phyloP scores from a whole-genome alignment of 352 stramenopile species.

The Chrysophaeum taylorii region DNA sequence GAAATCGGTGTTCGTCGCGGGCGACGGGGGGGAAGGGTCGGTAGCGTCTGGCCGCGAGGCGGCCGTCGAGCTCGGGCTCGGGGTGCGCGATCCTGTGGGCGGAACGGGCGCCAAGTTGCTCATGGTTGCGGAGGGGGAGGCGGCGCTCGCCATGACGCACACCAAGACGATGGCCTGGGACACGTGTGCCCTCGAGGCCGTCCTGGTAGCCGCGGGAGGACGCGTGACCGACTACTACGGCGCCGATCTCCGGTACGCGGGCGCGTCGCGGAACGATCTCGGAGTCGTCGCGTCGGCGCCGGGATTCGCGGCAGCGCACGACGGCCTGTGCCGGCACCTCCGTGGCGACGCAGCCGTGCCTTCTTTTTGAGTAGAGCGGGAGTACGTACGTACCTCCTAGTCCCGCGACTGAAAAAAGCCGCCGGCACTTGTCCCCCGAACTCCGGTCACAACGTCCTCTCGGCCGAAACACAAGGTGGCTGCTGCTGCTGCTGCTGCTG shows the following conservation, averaged over 20 bases:
- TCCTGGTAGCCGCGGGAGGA: conserved; percentile 32
- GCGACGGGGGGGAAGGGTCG: conserved; percentile 17
- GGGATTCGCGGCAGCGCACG: neutral
- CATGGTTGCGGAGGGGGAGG: conserved; percentile 18
- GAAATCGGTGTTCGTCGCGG: conserved; percentile 9
- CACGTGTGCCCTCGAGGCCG: conserved; percentile 33
- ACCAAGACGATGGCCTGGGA: conserved; percentile 40
- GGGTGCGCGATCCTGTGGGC: conserved; percentile 29
- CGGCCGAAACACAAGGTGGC: too few species aligned
- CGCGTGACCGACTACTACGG: conserved; percentile 43
- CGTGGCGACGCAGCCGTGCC: too few species aligned
- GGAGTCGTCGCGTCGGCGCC: neutral
- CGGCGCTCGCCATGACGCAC: conserved; percentile 33
- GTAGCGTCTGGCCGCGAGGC: too few species aligned
- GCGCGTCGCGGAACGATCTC: neutral
- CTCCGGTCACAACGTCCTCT: too few species aligned
- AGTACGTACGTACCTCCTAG: too few species aligned
- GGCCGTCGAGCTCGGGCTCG: too few species aligned
- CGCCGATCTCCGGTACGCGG: conserved; percentile 31
- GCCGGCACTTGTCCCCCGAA: too few species aligned
- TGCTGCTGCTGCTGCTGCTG: too few species aligned
- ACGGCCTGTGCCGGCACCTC: neutral
- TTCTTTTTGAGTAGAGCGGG: too few species aligned
- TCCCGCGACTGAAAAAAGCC: too few species aligned
- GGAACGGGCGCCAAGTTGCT: conserved; percentile 37